These are phyloP conservation scores for Saposhnikovia divaricata DNA, from an alignment of 129 eudicot genomes.

Conservation along the genomic window DNA sequence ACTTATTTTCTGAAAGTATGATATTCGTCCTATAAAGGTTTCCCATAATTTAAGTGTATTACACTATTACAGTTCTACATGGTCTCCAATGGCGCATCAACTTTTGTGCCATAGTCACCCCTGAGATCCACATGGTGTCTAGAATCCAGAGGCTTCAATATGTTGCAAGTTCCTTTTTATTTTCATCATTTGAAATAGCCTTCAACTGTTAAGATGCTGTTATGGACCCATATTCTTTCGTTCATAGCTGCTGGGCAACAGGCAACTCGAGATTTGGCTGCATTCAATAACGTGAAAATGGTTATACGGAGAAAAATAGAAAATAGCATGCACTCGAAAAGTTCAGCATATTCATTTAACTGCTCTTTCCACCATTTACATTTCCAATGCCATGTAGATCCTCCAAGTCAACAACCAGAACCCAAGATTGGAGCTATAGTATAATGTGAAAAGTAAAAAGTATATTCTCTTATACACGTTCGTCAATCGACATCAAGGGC, in stretches of 20 bases:
- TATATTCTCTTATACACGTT: neutral
- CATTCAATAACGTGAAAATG: neutral
- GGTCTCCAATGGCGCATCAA: neutral
- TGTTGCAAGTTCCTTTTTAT: neutral
- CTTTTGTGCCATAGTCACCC: neutral
- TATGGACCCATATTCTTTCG: neutral
- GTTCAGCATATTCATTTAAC: neutral
- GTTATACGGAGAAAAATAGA: neutral
- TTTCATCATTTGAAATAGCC: neutral
- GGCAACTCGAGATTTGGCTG: neutral
- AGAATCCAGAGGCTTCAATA: neutral
- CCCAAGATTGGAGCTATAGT: neutral
- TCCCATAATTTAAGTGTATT: neutral
- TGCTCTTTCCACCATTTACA: neutral
- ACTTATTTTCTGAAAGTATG: too few species aligned
- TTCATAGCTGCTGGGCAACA: neutral
- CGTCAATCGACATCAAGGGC: conserved; percentile 8
- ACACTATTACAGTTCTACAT: too few species aligned
- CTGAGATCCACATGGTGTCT: neutral
- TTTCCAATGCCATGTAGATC: neutral
- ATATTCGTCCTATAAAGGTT: too few species aligned
- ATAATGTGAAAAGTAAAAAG: neutral
- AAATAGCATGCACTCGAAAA: too few species aligned
- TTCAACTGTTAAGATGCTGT: neutral
- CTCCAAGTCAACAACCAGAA: neutral